Conservation (phyloP, 2,329 filamentous ascomycete species). For the Aspergillus versicolor region DNA sequence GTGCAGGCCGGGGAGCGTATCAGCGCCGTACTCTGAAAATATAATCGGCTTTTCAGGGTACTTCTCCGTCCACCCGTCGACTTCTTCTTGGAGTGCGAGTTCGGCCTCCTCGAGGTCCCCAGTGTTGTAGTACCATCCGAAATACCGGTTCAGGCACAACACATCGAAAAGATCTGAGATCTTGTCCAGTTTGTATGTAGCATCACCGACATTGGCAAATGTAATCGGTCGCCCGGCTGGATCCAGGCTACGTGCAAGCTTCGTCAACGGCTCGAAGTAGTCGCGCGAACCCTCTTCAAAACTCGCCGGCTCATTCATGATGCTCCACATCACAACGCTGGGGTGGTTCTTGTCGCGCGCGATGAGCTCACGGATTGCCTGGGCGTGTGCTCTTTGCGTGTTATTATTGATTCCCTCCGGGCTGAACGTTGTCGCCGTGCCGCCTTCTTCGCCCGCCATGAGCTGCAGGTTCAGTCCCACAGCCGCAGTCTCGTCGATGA, state of each 20-base stretch:
- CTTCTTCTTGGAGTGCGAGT: constrained; percentile 21
- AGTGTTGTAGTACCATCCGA: constrained; percentile 4
- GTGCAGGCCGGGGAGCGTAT: constrained; percentile 29
- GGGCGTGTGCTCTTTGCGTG: not conserved
- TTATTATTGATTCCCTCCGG: constrained; percentile 1
- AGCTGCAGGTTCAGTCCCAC: not conserved
- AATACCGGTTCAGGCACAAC: constrained; percentile 1
- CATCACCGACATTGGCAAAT: constrained; percentile 5
- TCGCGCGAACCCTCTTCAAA: constrained; percentile 18
- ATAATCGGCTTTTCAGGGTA: constrained; percentile 28
- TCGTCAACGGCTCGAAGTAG: constrained; percentile 23
- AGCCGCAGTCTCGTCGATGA: not conserved
- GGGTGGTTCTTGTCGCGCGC: not conserved
- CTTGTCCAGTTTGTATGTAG: not conserved
- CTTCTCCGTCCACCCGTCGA: constrained; percentile 23
- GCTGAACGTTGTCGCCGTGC: not conserved
- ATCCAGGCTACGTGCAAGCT: not conserved
- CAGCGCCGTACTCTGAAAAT: constrained; percentile 31
- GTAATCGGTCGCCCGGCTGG: not conserved
- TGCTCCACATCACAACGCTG: not conserved
- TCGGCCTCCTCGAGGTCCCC: constrained; percentile 23
- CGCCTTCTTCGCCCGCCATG: too few species aligned
- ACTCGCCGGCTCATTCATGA: not conserved
- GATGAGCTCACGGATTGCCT: not conserved
- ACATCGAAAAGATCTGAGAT: not conserved